Evolutionary conservation across 768 basidiomycete species (phyloP), one percentile per base, ranked within the genome.

Genomic region (Leucogyrophana mollusca): DNA sequence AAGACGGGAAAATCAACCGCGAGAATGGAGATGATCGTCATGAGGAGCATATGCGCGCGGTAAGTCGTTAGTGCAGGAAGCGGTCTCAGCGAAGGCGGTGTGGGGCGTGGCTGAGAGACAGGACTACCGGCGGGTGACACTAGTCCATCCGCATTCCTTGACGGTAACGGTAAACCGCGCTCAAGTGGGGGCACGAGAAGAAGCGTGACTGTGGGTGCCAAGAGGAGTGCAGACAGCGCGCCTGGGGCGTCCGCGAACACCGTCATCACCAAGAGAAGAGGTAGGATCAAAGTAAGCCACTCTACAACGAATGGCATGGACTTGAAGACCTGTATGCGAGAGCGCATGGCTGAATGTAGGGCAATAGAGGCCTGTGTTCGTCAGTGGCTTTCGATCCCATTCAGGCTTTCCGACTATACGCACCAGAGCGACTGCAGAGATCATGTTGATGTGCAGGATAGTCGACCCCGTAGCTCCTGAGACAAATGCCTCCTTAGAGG

Each of bases 1-100:
- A 97, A 99, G 20, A 94, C 79, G 0, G 81, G 83, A 57, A 99
- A 99, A 63, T 99, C 95, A 41, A 98, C 95, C 0, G 95, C 95
- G 10, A 98, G 81, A 50, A 99, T 98, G 17, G 85, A 85, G 34
- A 95, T 75, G 27, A 87, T 66, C 0, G 96, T 97, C 77, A 98
- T 82, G 16, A 96, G 70, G 78, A 98, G 86, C 94, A 97, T 94
- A 59, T 96, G 90, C 3, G 94, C 84, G 36, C 96, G 74, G 62
- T 95, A 98, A 0, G 85, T 80, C 9, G 92, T 90, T 46, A 99
- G 62, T 33, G 91, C 85, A 1, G 91, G 81, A 37, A 92, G 67
- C 2, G 74, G 76, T n/a, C 71, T 51, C 14, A 64, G 40, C n/a
- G 55, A 20, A 4, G 22, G 40, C 23, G 53, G 22, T 4, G 21